Conservation (phyloP, 805 yeast genomes). For the Candida tallmaniae region DNA sequence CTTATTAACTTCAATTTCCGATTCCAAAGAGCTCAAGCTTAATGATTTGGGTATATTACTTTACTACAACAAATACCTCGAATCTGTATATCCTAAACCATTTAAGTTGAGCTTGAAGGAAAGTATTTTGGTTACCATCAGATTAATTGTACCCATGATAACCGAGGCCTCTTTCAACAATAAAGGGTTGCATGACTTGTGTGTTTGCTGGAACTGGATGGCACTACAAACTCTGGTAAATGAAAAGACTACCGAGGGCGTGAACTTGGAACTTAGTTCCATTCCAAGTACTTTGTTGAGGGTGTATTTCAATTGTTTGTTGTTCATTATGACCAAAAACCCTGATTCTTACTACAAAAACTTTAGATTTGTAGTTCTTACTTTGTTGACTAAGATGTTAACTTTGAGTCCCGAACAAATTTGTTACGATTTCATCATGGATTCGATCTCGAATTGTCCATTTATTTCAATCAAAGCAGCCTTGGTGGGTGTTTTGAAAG, state of each 20-base stretch:
- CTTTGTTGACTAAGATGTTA: conserved; percentile 61
- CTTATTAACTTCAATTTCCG: conserved; percentile 21
- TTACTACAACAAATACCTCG: conserved; percentile 8
- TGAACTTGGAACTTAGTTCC: conserved; percentile 24
- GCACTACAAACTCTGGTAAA: conserved; percentile 14
- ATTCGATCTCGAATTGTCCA: conserved; percentile 65
- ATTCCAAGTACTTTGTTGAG: conserved; percentile 27
- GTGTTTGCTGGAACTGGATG: conserved; percentile 37
- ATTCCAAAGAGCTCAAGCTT: conserved; percentile 19
- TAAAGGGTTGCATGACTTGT: conserved; percentile 22
- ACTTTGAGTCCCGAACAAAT: conserved; percentile 52
- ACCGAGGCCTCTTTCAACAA: conserved; percentile 21
- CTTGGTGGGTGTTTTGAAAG: conserved; percentile 64
- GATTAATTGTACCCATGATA: conserved; percentile 33
- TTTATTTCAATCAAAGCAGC: conserved; percentile 56
- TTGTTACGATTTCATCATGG: conserved; percentile 57
- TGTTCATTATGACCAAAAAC: conserved; percentile 16
- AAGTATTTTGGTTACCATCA: conserved; percentile 20
- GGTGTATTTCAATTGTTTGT: conserved; percentile 27
- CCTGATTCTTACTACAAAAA: conserved; percentile 16
- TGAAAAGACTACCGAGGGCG: conserved; percentile 11
- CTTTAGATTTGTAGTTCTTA: conserved; percentile 44
- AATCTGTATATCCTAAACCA: conserved; percentile 1
- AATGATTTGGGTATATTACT: conserved; percentile 25
- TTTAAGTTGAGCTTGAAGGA: conserved; percentile 15